Evolutionary conservation across 2,329 filamentous ascomycete species (phyloP), one percentile per base, ranked within the genome.

Genomic region (Kalaharituber pfeilii): DNA sequence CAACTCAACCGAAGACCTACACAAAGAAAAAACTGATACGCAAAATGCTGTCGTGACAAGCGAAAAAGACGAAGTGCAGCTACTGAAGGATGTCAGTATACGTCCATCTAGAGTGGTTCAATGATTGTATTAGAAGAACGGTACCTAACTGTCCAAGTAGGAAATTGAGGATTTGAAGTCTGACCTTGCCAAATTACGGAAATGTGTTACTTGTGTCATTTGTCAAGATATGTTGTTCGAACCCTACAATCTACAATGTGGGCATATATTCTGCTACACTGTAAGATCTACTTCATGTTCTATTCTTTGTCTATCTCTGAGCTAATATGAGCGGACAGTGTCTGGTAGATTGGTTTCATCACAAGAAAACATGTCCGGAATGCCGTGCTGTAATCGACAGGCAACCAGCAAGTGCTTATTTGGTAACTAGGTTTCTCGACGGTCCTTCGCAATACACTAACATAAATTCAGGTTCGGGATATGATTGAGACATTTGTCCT

Each of bases 141-240:
- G n/a, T n/a, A n/a, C n/a, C n/a, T n/a, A n/a, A n/a, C 22, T 13
- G 30, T 27, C 1, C 8, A 13, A 15, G 66, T 55, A 65, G 66
- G 56, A 56, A 56, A 60, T 65, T 54, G 59, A 62, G 27, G 62
- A 62, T 26, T 59, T 64, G 51, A 59, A 62, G 24, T 51, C 49
- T 13, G 62, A 64, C 25, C 53, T 64, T 15, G 50, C 57, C 26
- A 62, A 56, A 63, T 60, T 60, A 53, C 63, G 56, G 62, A 66
- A 59, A 65, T 62, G 52, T 54, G 60, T 57, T 61, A 62, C 52
- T 51, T 62, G 55, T 52, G 64, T 61, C 61, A 64, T 56, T 58
- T 66, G 56, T 59, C 63, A 61, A 64, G 65, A 53, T 59, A 58
- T 60, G 58, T 62, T 64, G 59, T 67, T 62, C 45, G 62, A 64